Base-by-base conservation (phyloP, 768 basidiomycete species). In the Hydnomerulius pinastri region DNA sequence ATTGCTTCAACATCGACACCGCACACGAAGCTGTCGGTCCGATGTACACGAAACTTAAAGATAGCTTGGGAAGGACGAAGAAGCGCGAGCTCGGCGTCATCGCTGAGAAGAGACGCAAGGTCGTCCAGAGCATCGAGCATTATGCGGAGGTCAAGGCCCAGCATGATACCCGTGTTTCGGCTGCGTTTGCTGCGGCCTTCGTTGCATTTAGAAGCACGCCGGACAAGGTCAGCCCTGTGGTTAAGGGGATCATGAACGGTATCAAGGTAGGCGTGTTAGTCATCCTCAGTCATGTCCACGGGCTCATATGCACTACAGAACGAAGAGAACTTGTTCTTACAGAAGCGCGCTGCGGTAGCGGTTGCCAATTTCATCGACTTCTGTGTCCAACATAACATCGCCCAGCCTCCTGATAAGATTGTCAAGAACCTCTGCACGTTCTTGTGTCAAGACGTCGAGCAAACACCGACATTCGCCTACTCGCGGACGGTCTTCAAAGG, bases 341-440 rank as follows among this genome's bases (percentile, higher is more conserved):
- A 99, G 67, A 82, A 74, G 21, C 90, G 96, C 10, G 92, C 93
- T 1, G 96, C 96, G 0, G 75, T 75, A 0, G 86, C 93, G 0
- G 88, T 98, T 13, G 89, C 94, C 4, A 79, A 85, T 5, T 94
- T 99, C 70, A 82, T 98, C 55, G 83, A 86, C 49, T 91, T 92
- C 63, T 97, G 92, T 67, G 78, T 84, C 3, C 73, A 74, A 61
- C 83, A 81, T 64, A 79, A 83, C 38, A 82, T 92, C 42, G 67
- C 78, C 27, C 92, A 94, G 62, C 94, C 96, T 3, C 88, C 90
- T 1, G 92, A 94, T 60, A 99, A 99, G 76, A 92, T 99, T 49
- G 85, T 98, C 55, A 93, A 92, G 73, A 99, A 99, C 65, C 81
- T 98, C 7, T 96, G 92, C 73, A 94, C 92, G 0, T 98, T 98